Base-by-base conservation (phyloP, 2,329 filamentous ascomycete genomes). In the Exophiala calicioides region DNA sequence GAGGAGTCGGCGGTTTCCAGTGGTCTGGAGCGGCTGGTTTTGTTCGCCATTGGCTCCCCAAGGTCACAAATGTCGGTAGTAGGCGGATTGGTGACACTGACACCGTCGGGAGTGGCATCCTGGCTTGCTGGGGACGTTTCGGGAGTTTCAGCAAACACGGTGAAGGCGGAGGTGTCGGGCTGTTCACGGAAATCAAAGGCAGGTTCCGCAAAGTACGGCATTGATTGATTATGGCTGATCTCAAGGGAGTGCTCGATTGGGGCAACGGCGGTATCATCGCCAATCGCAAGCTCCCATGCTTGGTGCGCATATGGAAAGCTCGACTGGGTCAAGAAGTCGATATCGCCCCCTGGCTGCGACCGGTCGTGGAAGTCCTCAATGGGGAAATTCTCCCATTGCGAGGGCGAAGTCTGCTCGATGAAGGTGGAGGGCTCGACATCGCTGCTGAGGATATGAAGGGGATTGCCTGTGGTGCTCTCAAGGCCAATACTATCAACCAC, bases 1-100 rank as follows among this genome's bases (percentile, higher is more conserved):
- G 61, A 58, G 8, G 61, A 52, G 41, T 10, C 16, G 18, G 15
- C 12, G 16, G 33, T 10, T 36, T 44, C 41, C 9, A 10, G 20
- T 4, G 41, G 23, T 16, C 31, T 21, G 12, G 30, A 13, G 13
- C 32, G 20, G 19, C 34, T 39, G 13, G 27, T 15, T 19, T 46
- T 21, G 43, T 15, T 46, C 7, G 30, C n/a, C 8, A 15, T 15
- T 32, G 7, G 12, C 16, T 6, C 13, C 13, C 12, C 7, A 32
- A 15, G 6, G 13, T 7, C n/a, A 19, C 19, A 18, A n/a, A 18
- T 26, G 15, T 30, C 26, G 19, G 18, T 21, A 41, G 19, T 21
- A 20, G n/a, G 19, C 6, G 8, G n/a, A 10, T 36, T 7, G 6
- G 12, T 13, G 33, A 36, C 12, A 18, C 21, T 36, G 5, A 16